Percentiles rank a stretch among this genome's conserved stretches.
Evolutionary conservation across 345 rosid genomes (phyloP).

Genomic region (Psidium friedrichsthalianum): DNA sequence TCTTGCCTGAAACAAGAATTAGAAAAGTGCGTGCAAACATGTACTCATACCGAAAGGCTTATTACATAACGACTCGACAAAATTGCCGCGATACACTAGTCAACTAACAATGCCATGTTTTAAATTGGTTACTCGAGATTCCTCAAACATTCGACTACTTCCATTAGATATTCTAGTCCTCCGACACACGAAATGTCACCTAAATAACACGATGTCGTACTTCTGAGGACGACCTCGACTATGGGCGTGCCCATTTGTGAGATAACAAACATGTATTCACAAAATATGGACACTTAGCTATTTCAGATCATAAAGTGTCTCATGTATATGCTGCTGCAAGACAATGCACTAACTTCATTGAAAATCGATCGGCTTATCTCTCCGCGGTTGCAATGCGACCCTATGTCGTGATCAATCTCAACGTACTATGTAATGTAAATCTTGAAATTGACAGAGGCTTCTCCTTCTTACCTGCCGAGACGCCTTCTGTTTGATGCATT

Average conservation of each 20-base stretch:
- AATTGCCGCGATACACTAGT: neutral
- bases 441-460: neutral
- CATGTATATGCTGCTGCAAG: neutral
- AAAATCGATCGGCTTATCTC: neutral
- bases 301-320: neutral
- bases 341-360: neutral
- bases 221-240: neutral
- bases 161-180: neutral
- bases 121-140: neutral
- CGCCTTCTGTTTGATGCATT: constrained; percentile 32
- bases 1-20: constrained; percentile 8
- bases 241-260: neutral
- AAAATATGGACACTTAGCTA: neutral
- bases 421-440: neutral
- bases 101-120: accelerated
- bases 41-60: too few species aligned
- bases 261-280: neutral
- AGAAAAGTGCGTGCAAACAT: too few species aligned
- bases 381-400: neutral
- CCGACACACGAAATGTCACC: accelerated
- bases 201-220: neutral
- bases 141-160: neutral
- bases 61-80: neutral
- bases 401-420: neutral
- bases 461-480: constrained; percentile 11